Evolutionary conservation across 129 eudicot species (phyloP).

Genomic region (Tagetes erecta): DNA sequence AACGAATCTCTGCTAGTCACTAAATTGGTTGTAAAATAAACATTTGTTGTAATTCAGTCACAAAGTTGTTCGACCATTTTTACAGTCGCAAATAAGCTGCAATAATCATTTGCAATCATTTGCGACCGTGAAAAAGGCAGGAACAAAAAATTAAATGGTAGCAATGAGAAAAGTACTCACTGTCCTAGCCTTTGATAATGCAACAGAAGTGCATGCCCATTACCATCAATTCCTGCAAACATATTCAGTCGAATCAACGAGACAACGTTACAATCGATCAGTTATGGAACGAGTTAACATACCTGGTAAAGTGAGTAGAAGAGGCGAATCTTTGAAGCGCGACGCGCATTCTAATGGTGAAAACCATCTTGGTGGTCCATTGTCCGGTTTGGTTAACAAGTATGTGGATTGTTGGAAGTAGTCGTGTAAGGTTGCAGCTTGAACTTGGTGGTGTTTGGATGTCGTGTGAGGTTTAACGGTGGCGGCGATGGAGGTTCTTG

Average conservation of each 20-base stretch:
- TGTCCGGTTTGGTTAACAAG: constrained; percentile 37
- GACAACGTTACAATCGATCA: not conserved
- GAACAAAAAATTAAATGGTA: too few species aligned
- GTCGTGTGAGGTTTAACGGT: not conserved
- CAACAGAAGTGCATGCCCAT: constrained; percentile 54
- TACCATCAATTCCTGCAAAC: constrained; percentile 54
- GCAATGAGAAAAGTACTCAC: constrained; percentile 32
- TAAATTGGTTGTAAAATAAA: too few species aligned
- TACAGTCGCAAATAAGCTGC: too few species aligned
- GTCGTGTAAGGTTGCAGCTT: constrained; percentile 19
- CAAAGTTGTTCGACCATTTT: too few species aligned
- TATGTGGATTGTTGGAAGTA: constrained; percentile 43
- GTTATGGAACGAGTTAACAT: not conserved
- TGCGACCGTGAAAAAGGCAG: too few species aligned
- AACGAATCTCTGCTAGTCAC: too few species aligned
- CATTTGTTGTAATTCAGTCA: too few species aligned
- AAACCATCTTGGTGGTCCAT: constrained; percentile 78
- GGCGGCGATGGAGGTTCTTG: not conserved
- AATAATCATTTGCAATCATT: too few species aligned
- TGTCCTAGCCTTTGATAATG: constrained; percentile 53
- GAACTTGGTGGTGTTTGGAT: not conserved
- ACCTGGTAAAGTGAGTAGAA: constrained; percentile 58
- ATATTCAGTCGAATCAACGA: not conserved
- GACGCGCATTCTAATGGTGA: constrained; percentile 52
- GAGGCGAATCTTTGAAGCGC: constrained; percentile 46